Percentiles rank a stretch among this genome's conserved stretches.
Conservation (phyloP, 2,329 filamentous ascomycete species). For the Fusarium xyrophilum region DNA sequence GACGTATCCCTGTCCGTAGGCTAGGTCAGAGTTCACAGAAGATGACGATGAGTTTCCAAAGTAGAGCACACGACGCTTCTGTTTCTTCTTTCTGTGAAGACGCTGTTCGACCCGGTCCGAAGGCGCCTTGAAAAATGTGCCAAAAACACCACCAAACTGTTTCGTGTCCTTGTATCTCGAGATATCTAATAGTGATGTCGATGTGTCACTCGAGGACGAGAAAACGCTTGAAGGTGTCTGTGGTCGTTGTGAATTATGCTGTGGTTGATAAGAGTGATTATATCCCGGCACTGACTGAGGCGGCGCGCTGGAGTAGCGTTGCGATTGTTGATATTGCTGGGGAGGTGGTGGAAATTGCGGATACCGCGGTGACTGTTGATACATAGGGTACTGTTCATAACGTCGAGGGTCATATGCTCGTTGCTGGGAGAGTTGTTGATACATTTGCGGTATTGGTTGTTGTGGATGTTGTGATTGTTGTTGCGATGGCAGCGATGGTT, state of each 20-base stretch:
- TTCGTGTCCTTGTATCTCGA: slow-evolving; percentile 59
- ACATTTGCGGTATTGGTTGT: slow-evolving; percentile 21
- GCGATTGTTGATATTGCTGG: slow-evolving; percentile 30
- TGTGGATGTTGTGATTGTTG: slow-evolving; percentile 30
- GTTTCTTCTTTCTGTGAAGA: slow-evolving; percentile 50
- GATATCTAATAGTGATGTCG: slow-evolving; percentile 70
- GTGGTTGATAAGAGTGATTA: slow-evolving; percentile 25
- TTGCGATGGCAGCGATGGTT: slow-evolving; percentile 24
- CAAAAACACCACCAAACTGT: slow-evolving; percentile 62
- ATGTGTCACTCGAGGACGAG: slow-evolving; percentile 59
- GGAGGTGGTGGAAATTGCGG: slow-evolving; percentile 21
- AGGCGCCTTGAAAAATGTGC: slow-evolving; percentile 68
- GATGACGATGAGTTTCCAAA: slow-evolving; percentile 71
- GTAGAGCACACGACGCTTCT: slow-evolving; percentile 62
- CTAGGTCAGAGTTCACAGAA: slow-evolving; percentile 71
- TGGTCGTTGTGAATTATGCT: slow-evolving; percentile 35
- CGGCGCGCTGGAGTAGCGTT: slow-evolving; percentile 29
- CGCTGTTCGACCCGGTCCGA: slow-evolving; percentile 56
- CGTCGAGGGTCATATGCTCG: slow-evolving; percentile 27
- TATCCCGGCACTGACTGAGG: slow-evolving; percentile 30
- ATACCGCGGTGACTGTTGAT: slow-evolving; percentile 32
- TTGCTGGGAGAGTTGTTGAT: slow-evolving; percentile 26
- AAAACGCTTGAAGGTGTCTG: slow-evolving; percentile 47
- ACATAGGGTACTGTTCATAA: slow-evolving; percentile 34
- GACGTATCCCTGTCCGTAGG: slow-evolving; percentile 69